Percentiles rank a stretch among this genome's conserved stretches.
Evolutionary conservation across 495 filamentous ascomycete genomes (phyloP).

Genomic region (Margaritispora aquatica): DNA sequence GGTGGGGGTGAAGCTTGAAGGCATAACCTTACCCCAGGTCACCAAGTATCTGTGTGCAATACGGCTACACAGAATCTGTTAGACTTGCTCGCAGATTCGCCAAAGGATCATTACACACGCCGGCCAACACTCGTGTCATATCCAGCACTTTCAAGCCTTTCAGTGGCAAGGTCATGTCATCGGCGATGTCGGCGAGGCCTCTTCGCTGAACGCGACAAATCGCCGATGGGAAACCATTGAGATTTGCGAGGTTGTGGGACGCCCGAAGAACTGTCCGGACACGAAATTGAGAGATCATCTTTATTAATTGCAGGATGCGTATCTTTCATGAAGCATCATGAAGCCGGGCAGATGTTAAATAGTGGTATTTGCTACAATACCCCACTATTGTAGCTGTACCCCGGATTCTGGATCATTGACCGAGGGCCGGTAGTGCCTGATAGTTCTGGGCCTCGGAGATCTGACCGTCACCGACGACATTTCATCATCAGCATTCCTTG

Average conservation of each 20-base stretch:
- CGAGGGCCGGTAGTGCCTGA: background rate
- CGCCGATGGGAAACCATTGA: constrained; percentile 6
- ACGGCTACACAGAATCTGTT: constrained; percentile 58
- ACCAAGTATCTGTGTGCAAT: constrained; percentile 94
- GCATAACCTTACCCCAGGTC: constrained; percentile 75
- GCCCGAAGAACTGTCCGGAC: constrained; percentile 8
- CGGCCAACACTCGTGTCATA: constrained; percentile 93
- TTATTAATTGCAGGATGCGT: background rate
- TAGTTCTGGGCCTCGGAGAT: background rate
- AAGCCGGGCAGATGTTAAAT: background rate
- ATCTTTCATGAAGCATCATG: background rate
- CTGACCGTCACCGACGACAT: background rate
- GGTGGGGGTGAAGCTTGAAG: background rate
- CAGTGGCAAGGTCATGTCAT: constrained; percentile 50
- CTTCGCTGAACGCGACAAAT: constrained; percentile 4
- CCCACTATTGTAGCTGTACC: background rate
- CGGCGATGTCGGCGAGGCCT: constrained; percentile 12
- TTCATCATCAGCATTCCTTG: background rate
- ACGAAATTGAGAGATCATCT: background rate
- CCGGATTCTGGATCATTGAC: background rate
- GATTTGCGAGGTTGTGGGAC: constrained; percentile 5
- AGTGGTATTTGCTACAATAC: background rate
- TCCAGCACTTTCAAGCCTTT: constrained; percentile 85
- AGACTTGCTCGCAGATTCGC: background rate
- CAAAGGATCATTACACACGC: constrained; percentile 52